These are phyloP conservation scores for Colletotrichum cereale DNA, from an alignment of 2,329 filamentous ascomycete species.

Conservation along the genomic window DNA sequence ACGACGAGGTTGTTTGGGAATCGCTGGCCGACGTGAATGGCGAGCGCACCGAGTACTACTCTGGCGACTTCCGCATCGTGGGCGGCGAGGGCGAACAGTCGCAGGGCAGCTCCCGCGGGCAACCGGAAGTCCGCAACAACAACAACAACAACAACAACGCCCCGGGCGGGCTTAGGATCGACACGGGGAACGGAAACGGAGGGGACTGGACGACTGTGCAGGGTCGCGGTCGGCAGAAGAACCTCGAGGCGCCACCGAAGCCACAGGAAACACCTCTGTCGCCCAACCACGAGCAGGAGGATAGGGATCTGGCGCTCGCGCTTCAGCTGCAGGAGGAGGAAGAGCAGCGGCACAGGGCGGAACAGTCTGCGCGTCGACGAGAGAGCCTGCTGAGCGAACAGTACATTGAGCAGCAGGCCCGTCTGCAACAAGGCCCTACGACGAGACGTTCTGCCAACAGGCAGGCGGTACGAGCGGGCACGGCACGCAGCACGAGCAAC, in stretches of 20 bases:
- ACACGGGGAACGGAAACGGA: background rate
- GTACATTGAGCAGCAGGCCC: conserved; percentile 75
- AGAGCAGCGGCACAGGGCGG: conserved; percentile 77
- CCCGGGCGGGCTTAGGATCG: conserved; percentile 21
- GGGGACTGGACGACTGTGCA: conserved; percentile 70
- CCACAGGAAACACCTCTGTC: conserved; percentile 49
- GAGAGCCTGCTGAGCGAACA: conserved; percentile 78
- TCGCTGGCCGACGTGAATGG: conserved; percentile 90
- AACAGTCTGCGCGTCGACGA: conserved; percentile 71
- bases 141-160: too few relatives aligned
- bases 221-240: conserved; percentile 28
- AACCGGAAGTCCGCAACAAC: background rate
- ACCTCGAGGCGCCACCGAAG: conserved; percentile 24
- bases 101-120: conserved; percentile 33
- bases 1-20: conserved; percentile 97
- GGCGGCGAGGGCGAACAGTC: conserved; percentile 68
- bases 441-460: conserved; percentile 43
- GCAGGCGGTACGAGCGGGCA: conserved; percentile 39
- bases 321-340: conserved; percentile 96
- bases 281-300: conserved; percentile 75
- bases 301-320: conserved; percentile 88
- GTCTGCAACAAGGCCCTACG: conserved; percentile 47
- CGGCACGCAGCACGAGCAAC: conserved; percentile 30
- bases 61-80: conserved; percentile 91
- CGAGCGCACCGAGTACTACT: conserved; percentile 84